Percentiles rank a stretch among this genome's conserved stretches.
These are phyloP conservation scores for Fusarium luffae DNA, from an alignment of 2,329 filamentous ascomycete species.

Conservation along the genomic window DNA sequence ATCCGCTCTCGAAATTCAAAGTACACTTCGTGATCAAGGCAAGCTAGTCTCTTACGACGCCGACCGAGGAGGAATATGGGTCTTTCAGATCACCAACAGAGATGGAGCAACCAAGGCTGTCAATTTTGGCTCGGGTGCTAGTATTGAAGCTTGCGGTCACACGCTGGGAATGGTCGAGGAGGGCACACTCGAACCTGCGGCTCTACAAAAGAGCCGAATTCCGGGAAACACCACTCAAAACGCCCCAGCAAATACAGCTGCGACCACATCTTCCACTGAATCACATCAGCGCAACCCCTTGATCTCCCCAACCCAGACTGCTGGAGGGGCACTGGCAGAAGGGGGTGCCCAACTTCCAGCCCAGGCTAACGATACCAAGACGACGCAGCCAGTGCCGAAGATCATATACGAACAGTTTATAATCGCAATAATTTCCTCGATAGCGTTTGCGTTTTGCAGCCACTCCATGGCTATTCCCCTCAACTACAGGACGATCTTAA, in stretches of 20 bases:
- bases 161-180: constrained; percentile 60
- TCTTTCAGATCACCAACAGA: constrained; percentile 61
- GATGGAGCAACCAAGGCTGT: constrained; percentile 49
- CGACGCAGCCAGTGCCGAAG: constrained; percentile 48
- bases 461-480: constrained; percentile 62
- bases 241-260: constrained; percentile 60
- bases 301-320: constrained; percentile 32
- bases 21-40: constrained; percentile 62
- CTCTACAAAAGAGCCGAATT: constrained; percentile 58
- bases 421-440: constrained; percentile 61
- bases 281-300: constrained; percentile 44
- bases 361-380: constrained; percentile 44
- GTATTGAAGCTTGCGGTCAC: constrained; percentile 58
- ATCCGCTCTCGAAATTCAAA: constrained; percentile 63
- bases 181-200: constrained; percentile 61
- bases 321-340: constrained; percentile 37
- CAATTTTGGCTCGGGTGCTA: constrained; percentile 49
- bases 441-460: constrained; percentile 62
- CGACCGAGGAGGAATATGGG: constrained; percentile 63
- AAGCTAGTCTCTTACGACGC: constrained; percentile 65
- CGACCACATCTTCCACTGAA: constrained; percentile 56
- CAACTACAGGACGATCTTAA: constrained; percentile 63
- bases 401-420: constrained; percentile 66
- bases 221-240: constrained; percentile 54
- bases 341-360: constrained; percentile 45